These are phyloP conservation scores for Auxenochlorella pyrenoidosa DNA, from an alignment of 139 green algal genomes.

Conservation along the genomic window DNA sequence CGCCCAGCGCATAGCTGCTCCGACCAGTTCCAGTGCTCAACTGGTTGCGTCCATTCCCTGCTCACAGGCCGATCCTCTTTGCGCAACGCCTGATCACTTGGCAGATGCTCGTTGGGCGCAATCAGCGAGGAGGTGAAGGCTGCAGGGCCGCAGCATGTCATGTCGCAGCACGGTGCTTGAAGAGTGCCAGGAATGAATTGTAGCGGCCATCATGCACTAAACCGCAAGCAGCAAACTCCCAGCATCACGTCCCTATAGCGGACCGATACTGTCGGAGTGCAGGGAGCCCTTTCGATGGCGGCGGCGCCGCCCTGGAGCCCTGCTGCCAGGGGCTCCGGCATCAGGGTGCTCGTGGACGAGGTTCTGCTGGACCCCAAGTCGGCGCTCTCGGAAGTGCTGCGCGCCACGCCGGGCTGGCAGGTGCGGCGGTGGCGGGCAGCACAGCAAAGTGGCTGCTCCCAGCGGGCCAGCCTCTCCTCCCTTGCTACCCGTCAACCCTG, in stretches of 20 bases:
- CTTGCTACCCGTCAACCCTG: neutral
- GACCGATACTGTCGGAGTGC: too few species aligned
- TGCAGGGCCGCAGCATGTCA: too few species aligned
- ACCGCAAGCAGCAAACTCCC: neutral
- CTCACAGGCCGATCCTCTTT: neutral
- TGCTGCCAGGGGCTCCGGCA: neutral
- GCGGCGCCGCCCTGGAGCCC: neutral
- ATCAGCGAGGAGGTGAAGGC: too few species aligned
- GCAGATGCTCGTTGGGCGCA: too few species aligned
- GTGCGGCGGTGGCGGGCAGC: conserved; percentile 11
- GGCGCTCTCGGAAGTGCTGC: conserved; percentile 45
- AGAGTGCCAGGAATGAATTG: too few species aligned
- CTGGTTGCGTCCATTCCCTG: neutral
- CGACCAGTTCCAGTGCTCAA: neutral
- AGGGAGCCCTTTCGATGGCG: neutral
- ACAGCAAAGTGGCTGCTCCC: neutral
- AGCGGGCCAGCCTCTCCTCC: neutral
- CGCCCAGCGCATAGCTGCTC: neutral
- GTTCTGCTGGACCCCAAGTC: conserved; percentile 43
- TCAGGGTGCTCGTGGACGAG: neutral
- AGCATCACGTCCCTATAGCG: too few species aligned
- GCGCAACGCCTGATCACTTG: too few species aligned
- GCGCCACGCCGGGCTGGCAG: conserved; percentile 45
- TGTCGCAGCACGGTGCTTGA: too few species aligned
- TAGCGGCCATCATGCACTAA: too few species aligned